Conservation (phyloP, 1,284 basidiomycete genomes). For the Ustilago tritici region DNA sequence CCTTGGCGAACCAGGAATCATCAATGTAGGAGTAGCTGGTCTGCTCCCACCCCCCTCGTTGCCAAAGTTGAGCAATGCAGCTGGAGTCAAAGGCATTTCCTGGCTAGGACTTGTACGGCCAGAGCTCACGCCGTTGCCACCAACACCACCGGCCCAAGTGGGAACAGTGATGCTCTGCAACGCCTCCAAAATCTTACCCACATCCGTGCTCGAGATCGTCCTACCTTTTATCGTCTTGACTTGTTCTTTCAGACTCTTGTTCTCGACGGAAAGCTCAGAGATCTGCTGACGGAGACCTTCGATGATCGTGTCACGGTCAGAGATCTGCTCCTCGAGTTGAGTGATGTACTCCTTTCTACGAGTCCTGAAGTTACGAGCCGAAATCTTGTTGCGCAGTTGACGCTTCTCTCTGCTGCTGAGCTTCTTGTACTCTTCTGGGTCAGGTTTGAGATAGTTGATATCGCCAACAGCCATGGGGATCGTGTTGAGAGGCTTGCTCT, state of each 20-base stretch:
- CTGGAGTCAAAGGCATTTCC: constrained; percentile 33
- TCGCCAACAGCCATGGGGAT: constrained; percentile 46
- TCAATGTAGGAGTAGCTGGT: constrained; percentile 42
- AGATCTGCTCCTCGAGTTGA: constrained; percentile 91
- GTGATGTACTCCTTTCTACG: constrained; percentile 94
- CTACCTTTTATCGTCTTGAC: constrained; percentile 75
- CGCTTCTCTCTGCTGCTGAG: constrained; percentile 95
- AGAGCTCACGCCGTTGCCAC: constrained; percentile 5
- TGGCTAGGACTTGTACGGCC: constrained; percentile 30
- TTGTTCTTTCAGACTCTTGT: constrained; percentile 77
- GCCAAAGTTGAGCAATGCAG: constrained; percentile 45
- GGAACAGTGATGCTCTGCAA: constrained; percentile 77
- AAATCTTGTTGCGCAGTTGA: constrained; percentile 95
- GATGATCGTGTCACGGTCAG: constrained; percentile 89
- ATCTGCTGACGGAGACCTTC: constrained; percentile 88
- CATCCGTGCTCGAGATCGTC: constrained; percentile 69
- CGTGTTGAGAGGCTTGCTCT: constrained; percentile 40
- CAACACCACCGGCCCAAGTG: not conserved
- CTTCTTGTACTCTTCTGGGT: constrained; percentile 93
- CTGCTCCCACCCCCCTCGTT: constrained; percentile 16
- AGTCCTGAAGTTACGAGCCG: constrained; percentile 92
- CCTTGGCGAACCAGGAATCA: constrained; percentile 45
- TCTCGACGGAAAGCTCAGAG: constrained; percentile 82
- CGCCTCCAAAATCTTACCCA: constrained; percentile 73
- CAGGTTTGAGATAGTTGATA: constrained; percentile 72